phyloP scores from a whole-genome alignment of 208 protist species.

The Spongospora subterranea region DNA sequence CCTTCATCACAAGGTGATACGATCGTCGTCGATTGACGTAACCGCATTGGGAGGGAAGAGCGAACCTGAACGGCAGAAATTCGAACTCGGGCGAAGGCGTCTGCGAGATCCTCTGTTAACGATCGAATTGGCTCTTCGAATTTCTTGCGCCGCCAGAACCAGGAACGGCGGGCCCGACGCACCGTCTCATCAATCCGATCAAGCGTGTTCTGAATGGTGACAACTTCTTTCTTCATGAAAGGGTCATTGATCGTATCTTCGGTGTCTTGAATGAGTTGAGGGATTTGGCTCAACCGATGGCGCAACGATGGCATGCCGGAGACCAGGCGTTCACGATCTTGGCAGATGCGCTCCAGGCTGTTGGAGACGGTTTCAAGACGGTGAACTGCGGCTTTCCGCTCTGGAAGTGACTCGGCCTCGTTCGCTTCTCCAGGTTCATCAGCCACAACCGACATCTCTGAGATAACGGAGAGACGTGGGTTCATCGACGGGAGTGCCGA shows the following conservation, averaged over 20 bases:
- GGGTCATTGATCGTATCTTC: background rate
- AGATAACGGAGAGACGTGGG: background rate
- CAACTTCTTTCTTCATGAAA: background rate
- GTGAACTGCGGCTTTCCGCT: background rate
- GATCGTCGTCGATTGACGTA: background rate
- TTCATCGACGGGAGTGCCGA: background rate
- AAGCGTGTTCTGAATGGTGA: background rate
- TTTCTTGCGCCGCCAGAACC: background rate
- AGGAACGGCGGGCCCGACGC: background rate
- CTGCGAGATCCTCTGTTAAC: background rate
- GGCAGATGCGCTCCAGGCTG: background rate
- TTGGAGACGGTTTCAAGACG: background rate
- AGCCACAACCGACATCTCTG: background rate
- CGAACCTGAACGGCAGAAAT: slow-evolving; percentile 1
- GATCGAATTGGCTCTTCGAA: background rate
- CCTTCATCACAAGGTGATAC: background rate
- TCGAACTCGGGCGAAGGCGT: background rate
- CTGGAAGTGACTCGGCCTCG: background rate
- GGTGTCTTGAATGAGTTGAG: background rate
- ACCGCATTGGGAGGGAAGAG: background rate
- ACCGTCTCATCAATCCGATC: background rate
- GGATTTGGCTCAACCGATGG: background rate
- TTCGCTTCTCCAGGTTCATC: background rate
- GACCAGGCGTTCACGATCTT: background rate
- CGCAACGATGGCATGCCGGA: background rate